Evolutionary conservation across 441 rosid species (phyloP).

Genomic region (Erodium chrysanthum): DNA sequence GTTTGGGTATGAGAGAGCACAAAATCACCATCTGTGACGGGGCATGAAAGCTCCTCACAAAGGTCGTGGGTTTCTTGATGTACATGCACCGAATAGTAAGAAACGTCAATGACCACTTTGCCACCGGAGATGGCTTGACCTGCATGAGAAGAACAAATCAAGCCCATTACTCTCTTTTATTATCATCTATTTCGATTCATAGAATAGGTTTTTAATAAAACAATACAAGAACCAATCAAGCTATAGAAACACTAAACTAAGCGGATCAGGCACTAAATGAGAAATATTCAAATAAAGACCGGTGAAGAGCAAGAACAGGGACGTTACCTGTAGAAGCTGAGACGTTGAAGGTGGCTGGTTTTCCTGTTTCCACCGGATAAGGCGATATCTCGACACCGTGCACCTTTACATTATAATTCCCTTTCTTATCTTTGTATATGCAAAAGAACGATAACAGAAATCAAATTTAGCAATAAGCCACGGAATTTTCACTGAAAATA

Average conservation of each 20-base stretch:
- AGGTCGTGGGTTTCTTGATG: constrained; percentile 40
- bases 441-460: neutral
- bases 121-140: constrained; percentile 26
- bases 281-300: neutral
- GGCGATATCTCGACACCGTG: neutral
- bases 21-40: constrained; percentile 34
- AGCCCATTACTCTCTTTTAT: no score
- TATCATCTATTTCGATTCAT: no score
- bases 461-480: neutral
- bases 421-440: neutral
- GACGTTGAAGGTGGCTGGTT: neutral
- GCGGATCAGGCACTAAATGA: neutral
- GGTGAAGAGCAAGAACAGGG: neutral
- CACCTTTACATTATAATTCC: neutral
- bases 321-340: neutral
- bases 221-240: neutral
- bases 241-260: neutral
- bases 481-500: neutral
- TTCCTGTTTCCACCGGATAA: neutral
- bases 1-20: constrained; percentile 41
- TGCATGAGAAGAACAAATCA: no score
- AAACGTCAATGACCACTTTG: constrained; percentile 35
- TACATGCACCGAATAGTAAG: constrained; percentile 32
- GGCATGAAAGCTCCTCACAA: constrained; percentile 43
- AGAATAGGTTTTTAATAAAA: no score